Percentiles rank a stretch among this genome's conserved stretches.
Evolutionary conservation across 2,329 filamentous ascomycete genomes (phyloP).

Genomic region (Rhytidhysteron rufulum): DNA sequence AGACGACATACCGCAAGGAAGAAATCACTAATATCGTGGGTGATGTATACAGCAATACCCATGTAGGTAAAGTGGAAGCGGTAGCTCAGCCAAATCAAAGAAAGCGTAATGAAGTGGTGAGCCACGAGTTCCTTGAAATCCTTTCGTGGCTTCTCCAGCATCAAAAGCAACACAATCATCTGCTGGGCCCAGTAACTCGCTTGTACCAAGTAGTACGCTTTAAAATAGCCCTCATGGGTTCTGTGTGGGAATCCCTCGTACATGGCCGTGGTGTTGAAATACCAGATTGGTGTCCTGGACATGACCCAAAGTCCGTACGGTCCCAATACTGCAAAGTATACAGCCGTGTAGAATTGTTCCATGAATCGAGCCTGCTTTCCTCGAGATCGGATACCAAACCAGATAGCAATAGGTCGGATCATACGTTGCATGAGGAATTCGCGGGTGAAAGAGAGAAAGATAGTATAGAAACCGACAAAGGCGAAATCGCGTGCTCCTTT

Average conservation of each 20-base stretch:
- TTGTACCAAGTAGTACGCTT: conserved; percentile 94
- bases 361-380: conserved; percentile 88
- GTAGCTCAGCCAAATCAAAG: conserved; percentile 82
- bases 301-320: conserved; percentile 87
- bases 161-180: conserved; percentile 78
- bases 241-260: conserved; percentile 84
- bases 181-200: conserved; percentile 96
- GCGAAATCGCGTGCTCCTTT: conserved; percentile 85
- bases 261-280: conserved; percentile 89
- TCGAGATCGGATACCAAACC: conserved; percentile 64
- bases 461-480: conserved; percentile 83
- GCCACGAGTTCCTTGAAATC: conserved; percentile 91
- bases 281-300: conserved; percentile 88
- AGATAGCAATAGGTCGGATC: conserved; percentile 70
- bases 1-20: conserved; percentile 75
- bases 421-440: conserved; percentile 95
- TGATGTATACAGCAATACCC: conserved; percentile 87
- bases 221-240: conserved; percentile 76
- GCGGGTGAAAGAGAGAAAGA: conserved; percentile 87
- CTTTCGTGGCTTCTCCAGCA: conserved; percentile 89
- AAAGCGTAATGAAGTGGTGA: conserved; percentile 85
- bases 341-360: conserved; percentile 91
- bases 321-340: conserved; percentile 82
- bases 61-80: conserved; percentile 97
- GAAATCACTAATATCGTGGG: conserved; percentile 91